Evolutionary conservation across 306 rosid genomes (phyloP).

Genomic region (Dalbergia oliveri): DNA sequence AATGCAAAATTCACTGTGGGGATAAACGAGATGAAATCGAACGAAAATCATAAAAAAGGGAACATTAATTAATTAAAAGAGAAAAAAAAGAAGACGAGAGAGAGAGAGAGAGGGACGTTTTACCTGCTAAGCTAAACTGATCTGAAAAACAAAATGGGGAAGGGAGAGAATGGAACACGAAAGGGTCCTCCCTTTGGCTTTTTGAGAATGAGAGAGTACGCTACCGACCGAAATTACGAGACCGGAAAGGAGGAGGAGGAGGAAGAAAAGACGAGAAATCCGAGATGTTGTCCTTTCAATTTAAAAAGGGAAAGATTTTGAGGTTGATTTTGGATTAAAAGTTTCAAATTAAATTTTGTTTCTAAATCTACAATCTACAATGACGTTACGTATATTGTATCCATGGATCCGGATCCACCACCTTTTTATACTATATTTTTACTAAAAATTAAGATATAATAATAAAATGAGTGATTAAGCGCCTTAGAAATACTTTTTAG

Average conservation of each 20-base stretch:
- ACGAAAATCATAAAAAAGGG: slow-evolving; percentile 23
- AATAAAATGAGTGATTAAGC: too few species aligned
- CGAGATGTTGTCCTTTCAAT: slow-evolving; percentile 49
- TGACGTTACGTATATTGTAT: too few species aligned
- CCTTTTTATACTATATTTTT: too few species aligned
- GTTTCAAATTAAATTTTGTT: neutral
- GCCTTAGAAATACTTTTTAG: too few species aligned
- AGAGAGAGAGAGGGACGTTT: neutral
- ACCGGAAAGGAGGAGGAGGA: neutral
- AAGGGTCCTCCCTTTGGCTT: too few species aligned
- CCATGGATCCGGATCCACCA: too few species aligned
- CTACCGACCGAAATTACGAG: slow-evolving; percentile 4
- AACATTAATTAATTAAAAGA: neutral
- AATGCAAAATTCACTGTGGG: slow-evolving; percentile 3
- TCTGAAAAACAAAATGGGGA: slow-evolving; percentile 39
- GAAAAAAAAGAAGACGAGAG: neutral
- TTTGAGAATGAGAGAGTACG: slow-evolving; percentile 27
- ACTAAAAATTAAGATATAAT: too few species aligned
- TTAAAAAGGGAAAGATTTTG: slow-evolving; percentile 7
- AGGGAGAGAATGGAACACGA: slow-evolving; percentile 32
- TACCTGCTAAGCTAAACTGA: slow-evolving; percentile 31
- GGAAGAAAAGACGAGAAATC: slow-evolving; percentile 32
- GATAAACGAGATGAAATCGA: slow-evolving; percentile 39
- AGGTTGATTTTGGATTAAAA: neutral
- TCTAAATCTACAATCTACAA: neutral